Evolutionary conservation across 2,329 filamentous ascomycete genomes (phyloP), one percentile per base, ranked within the genome.

Genomic region (Fusarium acutatum): DNA sequence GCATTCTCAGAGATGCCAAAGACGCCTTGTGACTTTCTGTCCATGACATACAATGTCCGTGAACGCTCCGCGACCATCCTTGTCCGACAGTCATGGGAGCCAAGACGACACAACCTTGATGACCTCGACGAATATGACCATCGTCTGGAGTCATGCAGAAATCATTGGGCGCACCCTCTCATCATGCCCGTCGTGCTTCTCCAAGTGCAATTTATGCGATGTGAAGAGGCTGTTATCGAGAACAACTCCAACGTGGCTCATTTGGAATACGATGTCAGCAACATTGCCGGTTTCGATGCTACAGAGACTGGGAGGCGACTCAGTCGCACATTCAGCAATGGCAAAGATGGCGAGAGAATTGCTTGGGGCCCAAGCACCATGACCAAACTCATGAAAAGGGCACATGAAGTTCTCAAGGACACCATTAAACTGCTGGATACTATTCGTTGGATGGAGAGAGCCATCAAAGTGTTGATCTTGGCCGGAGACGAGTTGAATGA

Each of bases 301-400:
- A 75, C 77, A 18, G 80, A 82, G 17, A 72, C 76, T 10, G 75
- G 77, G 38, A 72, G 68, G 47, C 79, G 67, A 40, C 69, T 71
- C 24, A 77, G 73, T 35, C 69, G 69, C 13, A 78, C 66, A 34
- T 77, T 69, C 56, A 77, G 70, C 58, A 75, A 68, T 18, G 68
- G 77, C 18, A 75, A 76, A 41, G 77, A 78, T 26, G 75, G 74
- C 7, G 53, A 69, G 30, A 69, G 71, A 50, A 71, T 73, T 43
- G 54, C 80, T 14, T 82, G 80, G 72, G 81, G 83, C 0, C 82
- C 82, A 6, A 84, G 84, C 74, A 84, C 84, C 52, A 85, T 84
- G 66, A 85, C 85, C 7, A 82, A 84, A 54, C 80, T 86, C 24
- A 86, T 86, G 84, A 86, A 86, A 74, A 81, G 83, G 54, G 84